Conservation (phyloP, 176 grass and related monocot species). For the Lolium multiflorum region DNA sequence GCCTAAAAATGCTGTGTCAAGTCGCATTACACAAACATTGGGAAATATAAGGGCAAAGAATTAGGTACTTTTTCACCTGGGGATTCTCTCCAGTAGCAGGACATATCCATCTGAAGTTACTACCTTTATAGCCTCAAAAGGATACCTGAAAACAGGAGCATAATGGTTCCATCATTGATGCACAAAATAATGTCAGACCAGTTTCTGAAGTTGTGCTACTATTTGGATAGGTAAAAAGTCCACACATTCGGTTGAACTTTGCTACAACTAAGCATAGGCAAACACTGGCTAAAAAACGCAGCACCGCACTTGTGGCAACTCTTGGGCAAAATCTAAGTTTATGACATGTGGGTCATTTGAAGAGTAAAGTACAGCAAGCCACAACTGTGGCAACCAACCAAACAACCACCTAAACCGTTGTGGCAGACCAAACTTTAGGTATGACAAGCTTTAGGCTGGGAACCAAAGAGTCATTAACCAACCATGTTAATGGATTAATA, state of each 20-base stretch:
- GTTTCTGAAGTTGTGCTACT: conserved; percentile 13
- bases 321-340: not conserved
- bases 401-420: conserved; percentile 1
- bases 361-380: conserved; percentile 6
- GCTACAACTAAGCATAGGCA: not conserved
- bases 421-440: not conserved
- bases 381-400: conserved; percentile 15
- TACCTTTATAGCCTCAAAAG: conserved; percentile 90
- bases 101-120: conserved; percentile 99
- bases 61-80: conserved; percentile 61
- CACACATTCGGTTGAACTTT: conserved; percentile 4
- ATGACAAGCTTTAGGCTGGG: conserved; percentile 13
- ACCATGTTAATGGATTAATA: conserved; percentile 17
- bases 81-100: conserved; percentile 89
- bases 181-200: not conserved
- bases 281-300: conserved; percentile 4
- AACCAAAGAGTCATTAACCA: conserved; percentile 20
- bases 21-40: conserved; percentile 26
- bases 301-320: not conserved
- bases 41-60: conserved; percentile 29
- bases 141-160: conserved; percentile 58
- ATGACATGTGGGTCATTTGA: not conserved
- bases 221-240: conserved; percentile 6
- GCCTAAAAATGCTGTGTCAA: conserved; percentile 60
- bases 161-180: not conserved